Evolutionary conservation across 2,329 filamentous ascomycete species (phyloP).

Genomic region (Ophiostoma populinum): DNA sequence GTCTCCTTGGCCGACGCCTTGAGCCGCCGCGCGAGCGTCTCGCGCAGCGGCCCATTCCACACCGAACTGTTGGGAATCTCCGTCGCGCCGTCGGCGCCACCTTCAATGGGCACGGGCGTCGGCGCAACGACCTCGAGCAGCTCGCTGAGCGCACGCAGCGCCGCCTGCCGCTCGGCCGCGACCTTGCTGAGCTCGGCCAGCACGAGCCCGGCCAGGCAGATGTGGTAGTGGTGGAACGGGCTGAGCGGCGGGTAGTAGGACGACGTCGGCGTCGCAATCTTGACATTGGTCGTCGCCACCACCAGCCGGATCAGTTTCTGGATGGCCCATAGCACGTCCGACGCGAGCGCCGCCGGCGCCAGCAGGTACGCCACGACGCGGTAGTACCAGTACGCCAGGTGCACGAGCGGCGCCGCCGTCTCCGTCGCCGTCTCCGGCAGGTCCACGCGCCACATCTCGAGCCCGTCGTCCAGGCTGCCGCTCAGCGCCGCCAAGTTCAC

Average conservation of each 20-base stretch:
- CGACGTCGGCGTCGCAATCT: slow-evolving; percentile 1
- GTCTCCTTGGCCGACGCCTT: slow-evolving; percentile 17
- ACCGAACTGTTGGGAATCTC: slow-evolving; percentile 5
- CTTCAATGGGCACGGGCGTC: slow-evolving; percentile 12
- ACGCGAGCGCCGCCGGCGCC: slow-evolving; percentile 34
- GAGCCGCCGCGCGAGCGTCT: slow-evolving; percentile 30
- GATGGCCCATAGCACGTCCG: slow-evolving; percentile 42
- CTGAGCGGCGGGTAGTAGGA: slow-evolving; percentile 28
- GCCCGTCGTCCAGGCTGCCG: slow-evolving; percentile 34
- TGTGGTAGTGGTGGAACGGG: slow-evolving; percentile 52
- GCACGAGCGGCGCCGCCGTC: slow-evolving; percentile 35
- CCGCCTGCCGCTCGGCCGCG: slow-evolving; percentile 35
- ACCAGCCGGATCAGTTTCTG: slow-evolving; percentile 42
- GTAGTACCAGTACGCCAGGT: slow-evolving; percentile 54
- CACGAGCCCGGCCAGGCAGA: slow-evolving; percentile 23
- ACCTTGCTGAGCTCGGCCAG: slow-evolving; percentile 40
- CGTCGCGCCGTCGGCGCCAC: slow-evolving; percentile 15
- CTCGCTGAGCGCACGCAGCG: slow-evolving; percentile 33
- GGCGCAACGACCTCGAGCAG: slow-evolving; percentile 35
- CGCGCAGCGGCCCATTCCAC: slow-evolving; percentile 40
- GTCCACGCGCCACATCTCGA: slow-evolving; percentile 49
- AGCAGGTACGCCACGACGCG: slow-evolving; percentile 46
- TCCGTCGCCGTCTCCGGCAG: slow-evolving; percentile 40
- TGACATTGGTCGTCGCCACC: slow-evolving; percentile 20
- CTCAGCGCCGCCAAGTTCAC: slow-evolving; percentile 25